Conservation (phyloP, 371 early-diverging fungal species). For the Lichtheimia hyalospora region DNA sequence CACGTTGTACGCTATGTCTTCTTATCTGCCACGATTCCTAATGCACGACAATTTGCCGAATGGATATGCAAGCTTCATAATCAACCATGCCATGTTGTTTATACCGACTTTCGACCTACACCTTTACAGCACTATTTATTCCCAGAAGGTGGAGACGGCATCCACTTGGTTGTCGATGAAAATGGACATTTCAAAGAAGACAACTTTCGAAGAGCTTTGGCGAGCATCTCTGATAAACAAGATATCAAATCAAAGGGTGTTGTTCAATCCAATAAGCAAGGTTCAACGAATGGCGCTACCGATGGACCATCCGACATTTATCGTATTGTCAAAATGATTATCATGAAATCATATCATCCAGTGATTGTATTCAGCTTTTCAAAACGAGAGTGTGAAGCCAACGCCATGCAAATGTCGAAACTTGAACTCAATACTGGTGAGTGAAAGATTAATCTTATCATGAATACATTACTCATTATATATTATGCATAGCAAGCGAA, state of each 20-base stretch:
- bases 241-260: not conserved
- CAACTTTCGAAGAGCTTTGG: slow-evolving; percentile 90
- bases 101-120: slow-evolving; percentile 99
- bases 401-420: slow-evolving; percentile 91
- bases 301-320: slow-evolving; percentile 81
- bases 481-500: slow-evolving; percentile 62
- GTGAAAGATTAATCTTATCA: not conserved
- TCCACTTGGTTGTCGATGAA: slow-evolving; percentile 96
- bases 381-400: slow-evolving; percentile 95
- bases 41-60: slow-evolving; percentile 99
- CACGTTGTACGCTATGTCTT: slow-evolving; percentile 95
- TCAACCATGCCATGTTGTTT: slow-evolving; percentile 99
- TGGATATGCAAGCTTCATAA: slow-evolving; percentile 98
- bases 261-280: not conserved
- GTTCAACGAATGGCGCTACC: slow-evolving; percentile 13
- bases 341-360: slow-evolving; percentile 93
- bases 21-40: slow-evolving; percentile 99
- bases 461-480: not conserved
- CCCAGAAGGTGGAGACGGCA: slow-evolving; percentile 90
- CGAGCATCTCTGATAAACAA: slow-evolving; percentile 55
- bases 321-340: slow-evolving; percentile 95
- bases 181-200: slow-evolving; percentile 93
- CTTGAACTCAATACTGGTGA: slow-evolving; percentile 90
- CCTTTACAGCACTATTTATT: slow-evolving; percentile 98
- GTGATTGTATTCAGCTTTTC: slow-evolving; percentile 99